Percentiles rank a stretch among this genome's conserved stretches.
phyloP scores from a whole-genome alignment of 2,329 filamentous ascomycete species.

The Botrytis porri region DNA sequence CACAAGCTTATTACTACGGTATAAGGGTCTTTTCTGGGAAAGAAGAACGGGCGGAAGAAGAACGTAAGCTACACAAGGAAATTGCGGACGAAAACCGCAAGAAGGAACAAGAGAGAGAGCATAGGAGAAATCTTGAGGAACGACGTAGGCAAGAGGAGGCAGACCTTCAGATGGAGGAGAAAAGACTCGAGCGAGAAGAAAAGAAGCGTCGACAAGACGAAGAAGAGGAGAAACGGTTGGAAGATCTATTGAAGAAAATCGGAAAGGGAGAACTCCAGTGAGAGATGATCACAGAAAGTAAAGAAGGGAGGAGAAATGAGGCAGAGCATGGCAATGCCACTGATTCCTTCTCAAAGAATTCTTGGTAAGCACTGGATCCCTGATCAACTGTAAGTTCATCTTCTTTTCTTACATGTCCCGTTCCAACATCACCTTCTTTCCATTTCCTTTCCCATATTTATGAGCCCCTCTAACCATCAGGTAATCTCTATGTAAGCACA shows the following conservation, averaged over 20 bases:
- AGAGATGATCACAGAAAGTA: too few relatives aligned
- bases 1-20: conserved; percentile 13
- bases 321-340: too few relatives aligned
- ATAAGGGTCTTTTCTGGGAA: not conserved
- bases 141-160: too few relatives aligned
- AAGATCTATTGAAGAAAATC: not conserved
- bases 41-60: not conserved
- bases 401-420: not conserved
- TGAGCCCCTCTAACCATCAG: not conserved
- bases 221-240: not conserved
- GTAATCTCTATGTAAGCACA: not conserved
- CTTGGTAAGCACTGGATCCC: not conserved
- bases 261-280: not conserved
- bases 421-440: not conserved
- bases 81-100: not conserved
- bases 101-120: not conserved
- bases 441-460: not conserved
- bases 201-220: not conserved
- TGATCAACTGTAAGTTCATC: not conserved
- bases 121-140: not conserved
- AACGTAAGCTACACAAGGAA: not conserved
- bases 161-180: not conserved
- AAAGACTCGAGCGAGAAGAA: not conserved
- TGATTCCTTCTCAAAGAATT: not conserved
- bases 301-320: not conserved